Base-by-base conservation (phyloP, 306 rosid species). In the Malus sylvestris region DNA sequence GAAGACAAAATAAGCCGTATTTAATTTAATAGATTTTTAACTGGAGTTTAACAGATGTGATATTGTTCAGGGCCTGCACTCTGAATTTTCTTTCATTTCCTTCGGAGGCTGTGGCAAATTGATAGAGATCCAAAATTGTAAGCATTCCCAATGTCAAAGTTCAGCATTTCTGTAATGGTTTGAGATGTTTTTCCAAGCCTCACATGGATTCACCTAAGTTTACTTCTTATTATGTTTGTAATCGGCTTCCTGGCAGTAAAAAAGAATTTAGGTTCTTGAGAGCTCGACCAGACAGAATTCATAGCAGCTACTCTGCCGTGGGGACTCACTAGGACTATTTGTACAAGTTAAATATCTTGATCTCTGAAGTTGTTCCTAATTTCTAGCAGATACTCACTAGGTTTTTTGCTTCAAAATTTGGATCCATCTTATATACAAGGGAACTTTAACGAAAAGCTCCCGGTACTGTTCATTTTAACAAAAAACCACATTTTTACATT, bases 151-250 rank as follows among this genome's bases (percentile, higher is more conserved):
- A 67, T 9, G 2, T 75, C 14, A 25, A 40, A 42, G 79, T 85
- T 51, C 32, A 68, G 2, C 76, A 76, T 35, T 80, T 85, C 32
- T 82, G 84, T 77, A 82, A 85, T 23, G 86, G 88, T 3, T 73
- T 85, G 35, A 11, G 79, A 27, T 45, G 81, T 8, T 79, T 76
- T 76, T 74, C 80, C 8, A 60, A 29, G 33, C 18, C 19, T 15
- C 51, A 73, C 19, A 4, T 18, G 40, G 20, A n/a, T 73, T 25
- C 63, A 42, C 69, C 66, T 63, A 32, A 16, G 32, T n/a, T 72
- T 33, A 12, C 67, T 57, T 72, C 53, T 35, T 81, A 67, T 71
- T 79, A 57, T 59, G 71, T 82, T 1, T 76, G 70, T 13, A 85
- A 85, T 71, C 81, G 5, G 71, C 84, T 1, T 79, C 84, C 20